Percentiles rank a stretch among this genome's conserved stretches.
These are phyloP conservation scores for Citrullus colocynthis DNA, from an alignment of 306 rosid genomes.

Conservation along the genomic window DNA sequence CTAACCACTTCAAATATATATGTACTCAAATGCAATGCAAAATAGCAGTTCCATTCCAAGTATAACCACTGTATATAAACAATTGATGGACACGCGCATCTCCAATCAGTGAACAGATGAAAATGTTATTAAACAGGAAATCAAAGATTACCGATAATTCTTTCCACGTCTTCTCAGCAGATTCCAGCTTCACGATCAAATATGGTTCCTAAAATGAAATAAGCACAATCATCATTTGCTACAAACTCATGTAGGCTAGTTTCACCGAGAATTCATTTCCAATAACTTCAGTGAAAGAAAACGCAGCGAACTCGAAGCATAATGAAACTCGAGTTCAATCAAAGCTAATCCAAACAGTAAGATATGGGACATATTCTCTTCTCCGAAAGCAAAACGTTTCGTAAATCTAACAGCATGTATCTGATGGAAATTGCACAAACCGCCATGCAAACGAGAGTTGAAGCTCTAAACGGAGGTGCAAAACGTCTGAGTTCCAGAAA, in stretches of 20 bases:
- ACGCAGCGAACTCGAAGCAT: background rate
- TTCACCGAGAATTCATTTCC: background rate
- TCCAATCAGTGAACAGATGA: background rate
- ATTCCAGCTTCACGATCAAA: conserved; percentile 71
- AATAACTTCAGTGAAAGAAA: background rate
- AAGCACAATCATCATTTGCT: background rate
- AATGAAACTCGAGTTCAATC: background rate
- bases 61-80: background rate
- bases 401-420: background rate
- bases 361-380: no score
- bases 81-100: background rate
- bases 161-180: conserved; percentile 94
- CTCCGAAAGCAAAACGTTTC: background rate
- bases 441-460: conserved; percentile 79
- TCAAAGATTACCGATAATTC: conserved; percentile 60
- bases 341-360: background rate
- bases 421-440: conserved; percentile 19
- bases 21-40: background rate
- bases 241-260: background rate
- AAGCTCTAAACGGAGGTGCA: conserved; percentile 14
- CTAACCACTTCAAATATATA: no score
- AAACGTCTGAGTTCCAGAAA: conserved; percentile 23
- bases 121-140: background rate
- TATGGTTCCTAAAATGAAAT: conserved; percentile 61
- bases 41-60: background rate